Percentiles rank a stretch among this genome's conserved stretches.
These are phyloP conservation scores for Mixia osmundae DNA, from an alignment of 1,284 basidiomycete species.

Conservation along the genomic window DNA sequence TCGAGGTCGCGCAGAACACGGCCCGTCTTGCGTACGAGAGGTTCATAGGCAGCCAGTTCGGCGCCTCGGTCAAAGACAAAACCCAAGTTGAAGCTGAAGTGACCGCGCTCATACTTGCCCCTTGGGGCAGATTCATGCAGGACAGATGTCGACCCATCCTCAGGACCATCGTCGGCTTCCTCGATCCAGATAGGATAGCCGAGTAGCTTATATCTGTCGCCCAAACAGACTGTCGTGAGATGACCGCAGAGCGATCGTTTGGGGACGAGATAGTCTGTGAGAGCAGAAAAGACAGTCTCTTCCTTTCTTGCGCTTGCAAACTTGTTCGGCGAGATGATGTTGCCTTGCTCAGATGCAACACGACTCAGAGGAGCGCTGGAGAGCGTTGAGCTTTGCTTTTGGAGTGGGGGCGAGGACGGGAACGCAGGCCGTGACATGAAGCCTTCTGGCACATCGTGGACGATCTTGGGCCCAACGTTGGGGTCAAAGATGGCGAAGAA, in stretches of 20 bases:
- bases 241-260: conserved; percentile 19
- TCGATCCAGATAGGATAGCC: conserved; percentile 61
- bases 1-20: conserved; percentile 68
- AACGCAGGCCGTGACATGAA: conserved; percentile 37
- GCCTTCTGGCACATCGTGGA: conserved; percentile 72
- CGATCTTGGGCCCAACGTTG: conserved; percentile 53
- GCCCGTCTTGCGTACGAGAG: conserved; percentile 80
- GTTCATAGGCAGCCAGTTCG: conserved; percentile 82
- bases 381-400: background rate
- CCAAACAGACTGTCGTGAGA: conserved; percentile 46
- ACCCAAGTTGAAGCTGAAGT: conserved; percentile 45
- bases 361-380: background rate
- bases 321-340: background rate
- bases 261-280: background rate
- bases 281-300: conserved; percentile 9
- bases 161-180: conserved; percentile 21
- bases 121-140: too few species aligned
- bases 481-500: conserved; percentile 74
- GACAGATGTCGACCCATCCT: too few species aligned
- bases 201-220: conserved; percentile 49
- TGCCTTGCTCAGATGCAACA: background rate
- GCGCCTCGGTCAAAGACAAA: conserved; percentile 82
- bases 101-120: conserved; percentile 54
- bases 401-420: conserved; percentile 23
- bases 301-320: conserved; percentile 3